Percentiles rank a stretch among this genome's conserved stretches.
Evolutionary conservation across 257 asterid species (phyloP).

Genomic region (Agastache rugosa): DNA sequence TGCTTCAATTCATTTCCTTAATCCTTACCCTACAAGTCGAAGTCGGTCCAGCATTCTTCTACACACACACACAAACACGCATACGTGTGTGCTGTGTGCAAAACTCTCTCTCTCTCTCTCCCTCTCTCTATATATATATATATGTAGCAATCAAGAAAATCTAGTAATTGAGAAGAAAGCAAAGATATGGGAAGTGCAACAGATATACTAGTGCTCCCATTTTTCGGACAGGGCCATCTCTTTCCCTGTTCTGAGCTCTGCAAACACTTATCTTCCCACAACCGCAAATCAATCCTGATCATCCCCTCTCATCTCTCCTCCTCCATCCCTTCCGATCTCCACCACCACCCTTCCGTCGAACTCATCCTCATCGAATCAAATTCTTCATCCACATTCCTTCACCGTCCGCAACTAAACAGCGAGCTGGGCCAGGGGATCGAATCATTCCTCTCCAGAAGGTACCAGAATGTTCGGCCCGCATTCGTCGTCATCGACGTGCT

Average conservation of each 20-base stretch:
- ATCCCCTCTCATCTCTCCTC: constrained; percentile 73
- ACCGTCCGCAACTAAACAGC: not conserved
- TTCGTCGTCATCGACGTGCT: constrained; percentile 71
- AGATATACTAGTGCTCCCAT: constrained; percentile 48
- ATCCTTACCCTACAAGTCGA: not conserved
- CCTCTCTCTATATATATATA: not conserved
- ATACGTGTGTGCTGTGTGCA: not conserved
- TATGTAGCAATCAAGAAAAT: constrained; percentile 13
- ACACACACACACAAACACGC: not conserved
- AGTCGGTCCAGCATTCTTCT: not conserved
- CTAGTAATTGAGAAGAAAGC: not conserved
- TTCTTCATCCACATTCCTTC: constrained; percentile 24
- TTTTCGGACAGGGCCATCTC: constrained; percentile 85
- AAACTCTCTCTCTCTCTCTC: no score
- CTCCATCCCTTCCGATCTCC: constrained; percentile 52
- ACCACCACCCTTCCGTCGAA: constrained; percentile 36
- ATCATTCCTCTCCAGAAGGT: constrained; percentile 42
- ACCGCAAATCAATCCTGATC: constrained; percentile 53
- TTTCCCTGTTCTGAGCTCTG: constrained; percentile 74
- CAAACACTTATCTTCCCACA: constrained; percentile 48
- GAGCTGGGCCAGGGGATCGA: constrained; percentile 57
- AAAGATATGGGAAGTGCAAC: not conserved
- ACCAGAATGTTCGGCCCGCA: constrained; percentile 41
- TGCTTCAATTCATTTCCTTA: not conserved
- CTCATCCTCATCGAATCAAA: constrained; percentile 41